These are phyloP conservation scores for Apostasia ramifera DNA, from an alignment of 106 monocot species.

Conservation along the genomic window DNA sequence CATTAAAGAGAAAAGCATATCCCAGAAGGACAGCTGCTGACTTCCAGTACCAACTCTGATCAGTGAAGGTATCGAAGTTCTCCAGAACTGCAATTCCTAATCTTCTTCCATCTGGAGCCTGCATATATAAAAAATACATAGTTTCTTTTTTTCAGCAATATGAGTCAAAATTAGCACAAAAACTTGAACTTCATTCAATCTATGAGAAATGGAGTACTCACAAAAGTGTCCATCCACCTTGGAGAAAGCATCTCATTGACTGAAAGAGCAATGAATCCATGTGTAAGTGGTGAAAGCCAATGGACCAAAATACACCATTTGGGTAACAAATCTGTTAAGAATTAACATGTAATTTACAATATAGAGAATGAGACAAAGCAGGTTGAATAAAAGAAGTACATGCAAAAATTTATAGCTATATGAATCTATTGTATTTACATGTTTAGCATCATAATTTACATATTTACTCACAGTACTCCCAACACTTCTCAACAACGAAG, in stretches of 20 bases:
- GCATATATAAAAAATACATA: too few relatives aligned
- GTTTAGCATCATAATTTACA: too few relatives aligned
- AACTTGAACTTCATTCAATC: too few relatives aligned
- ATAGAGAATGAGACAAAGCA: too few relatives aligned
- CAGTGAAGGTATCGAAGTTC: slow-evolving; percentile 34
- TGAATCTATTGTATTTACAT: too few relatives aligned
- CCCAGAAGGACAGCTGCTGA: slow-evolving; percentile 62
- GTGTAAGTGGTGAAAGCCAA: slow-evolving; percentile 55
- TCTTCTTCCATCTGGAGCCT: slow-evolving; percentile 20
- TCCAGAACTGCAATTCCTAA: slow-evolving; percentile 50
- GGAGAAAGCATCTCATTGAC: slow-evolving; percentile 69
- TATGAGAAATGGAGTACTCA: slow-evolving; percentile 4
- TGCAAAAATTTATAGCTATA: too few relatives aligned
- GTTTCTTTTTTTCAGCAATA: too few relatives aligned
- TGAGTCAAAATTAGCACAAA: too few relatives aligned
- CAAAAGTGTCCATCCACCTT: slow-evolving; percentile 55
- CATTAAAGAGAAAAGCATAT: slow-evolving; percentile 75
- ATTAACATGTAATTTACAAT: too few relatives aligned
- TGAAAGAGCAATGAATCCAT: slow-evolving; percentile 50
- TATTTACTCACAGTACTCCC: too few relatives aligned
- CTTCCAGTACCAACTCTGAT: slow-evolving; percentile 79
- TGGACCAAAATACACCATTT: slow-evolving; percentile 86
- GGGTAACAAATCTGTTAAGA: slow-evolving; percentile 43
- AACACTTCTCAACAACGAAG: too few relatives aligned
- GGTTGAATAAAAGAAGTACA: too few relatives aligned